Base-by-base conservation (phyloP, 2,329 filamentous ascomycete genomes). In the Aspergillus ruber region DNA sequence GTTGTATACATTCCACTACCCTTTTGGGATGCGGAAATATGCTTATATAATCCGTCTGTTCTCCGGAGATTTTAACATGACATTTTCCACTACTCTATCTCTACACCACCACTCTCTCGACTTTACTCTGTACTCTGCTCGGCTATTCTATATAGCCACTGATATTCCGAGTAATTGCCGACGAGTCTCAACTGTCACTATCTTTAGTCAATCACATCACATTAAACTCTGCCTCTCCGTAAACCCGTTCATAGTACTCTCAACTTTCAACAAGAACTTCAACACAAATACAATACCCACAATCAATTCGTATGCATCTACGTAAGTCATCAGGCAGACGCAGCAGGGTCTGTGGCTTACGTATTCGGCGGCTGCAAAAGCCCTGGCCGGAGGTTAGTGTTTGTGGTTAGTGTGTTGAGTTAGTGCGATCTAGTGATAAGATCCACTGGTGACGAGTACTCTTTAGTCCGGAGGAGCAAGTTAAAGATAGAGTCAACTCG, bases 231-330 rank as follows among this genome's bases (percentile, higher is more conserved):
- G 25, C 25, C 9, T 29, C 25, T 29, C 25, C 10, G 25, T 12
- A 29, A 29, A 10, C 12, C 25, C 25, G 25, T 29, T 12, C 21
- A 21, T 21, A 12, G 25, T 29, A 29, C 25, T 12, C 25, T 12
- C 25, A 4, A 3, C 25, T 27, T 6, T 35, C 33, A 6, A 35
- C 33, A 35, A 35, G 13, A 17, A 17, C 8, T 17, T n/a, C 33
- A 35, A 35, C 33, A 35, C 33, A 17, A 35, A n/a, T 35, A 35
- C n/a, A 35, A 35, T 35, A 35, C 6, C 33, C 36, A 12, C 36
- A 15, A 13, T 18, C 15, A 20, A 39, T 57, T 56, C 55, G 55
- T 57, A 56, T 50, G 52, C 48, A 51, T 23, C 52, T 55, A 57
- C 55, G 55, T 56, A 57, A 54, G 51, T 53, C 15, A 20, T 15